Evolutionary conservation across 2,329 filamentous ascomycete genomes (phyloP).

Genomic region (Trichocomaceae sp.): DNA sequence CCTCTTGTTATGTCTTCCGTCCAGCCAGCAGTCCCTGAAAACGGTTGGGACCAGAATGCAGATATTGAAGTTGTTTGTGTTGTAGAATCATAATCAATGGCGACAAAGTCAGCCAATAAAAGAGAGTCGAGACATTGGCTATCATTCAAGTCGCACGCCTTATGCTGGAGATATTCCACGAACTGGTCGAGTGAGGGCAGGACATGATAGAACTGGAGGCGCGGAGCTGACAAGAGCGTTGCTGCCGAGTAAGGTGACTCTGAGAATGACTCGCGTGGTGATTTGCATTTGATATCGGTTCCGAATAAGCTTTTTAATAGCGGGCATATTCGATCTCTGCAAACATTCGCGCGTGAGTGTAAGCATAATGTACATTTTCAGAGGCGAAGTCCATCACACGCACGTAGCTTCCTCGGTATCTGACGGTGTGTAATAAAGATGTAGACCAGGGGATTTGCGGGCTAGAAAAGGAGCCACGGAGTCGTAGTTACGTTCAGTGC

Average conservation of each 20-base stretch:
- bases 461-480: conserved; percentile 65
- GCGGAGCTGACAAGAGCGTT: conserved; percentile 56
- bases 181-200: conserved; percentile 54
- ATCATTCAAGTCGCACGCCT: conserved; percentile 46
- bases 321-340: conserved; percentile 50
- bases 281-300: conserved; percentile 48
- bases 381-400: conserved; percentile 14
- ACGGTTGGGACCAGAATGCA: conserved; percentile 51
- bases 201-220: conserved; percentile 64
- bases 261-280: conserved; percentile 55
- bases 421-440: conserved; percentile 66
- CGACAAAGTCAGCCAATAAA: conserved; percentile 56
- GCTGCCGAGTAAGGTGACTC: conserved; percentile 50
- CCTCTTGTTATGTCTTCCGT: conserved; percentile 37
- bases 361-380: conserved; percentile 7
- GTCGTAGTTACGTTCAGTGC: conserved; percentile 52
- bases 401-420: conserved; percentile 24
- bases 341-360: background rate
- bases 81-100: conserved; percentile 69
- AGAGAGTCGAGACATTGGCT: conserved; percentile 47
- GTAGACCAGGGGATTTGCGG: conserved; percentile 70
- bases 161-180: conserved; percentile 46
- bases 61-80: conserved; percentile 60
- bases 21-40: conserved; percentile 36
- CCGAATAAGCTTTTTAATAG: conserved; percentile 55